Conservation (phyloP, 2,329 filamentous ascomycete genomes). For the Penicillium sp. region DNA sequence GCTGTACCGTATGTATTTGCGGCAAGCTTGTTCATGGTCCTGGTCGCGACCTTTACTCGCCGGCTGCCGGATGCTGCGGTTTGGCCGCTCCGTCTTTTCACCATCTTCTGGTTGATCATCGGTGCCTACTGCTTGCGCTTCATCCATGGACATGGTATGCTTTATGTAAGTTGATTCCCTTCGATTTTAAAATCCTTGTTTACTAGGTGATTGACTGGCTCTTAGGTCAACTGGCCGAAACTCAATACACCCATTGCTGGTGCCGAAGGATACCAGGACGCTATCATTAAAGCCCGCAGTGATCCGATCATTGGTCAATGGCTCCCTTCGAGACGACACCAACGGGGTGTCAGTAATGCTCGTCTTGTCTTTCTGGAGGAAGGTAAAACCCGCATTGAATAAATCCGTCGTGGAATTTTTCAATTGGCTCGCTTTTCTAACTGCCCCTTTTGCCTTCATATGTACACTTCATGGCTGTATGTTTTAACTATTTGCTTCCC, state of each 20-base stretch:
- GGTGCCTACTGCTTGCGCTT: slow-evolving; percentile 74
- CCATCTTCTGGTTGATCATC: slow-evolving; percentile 73
- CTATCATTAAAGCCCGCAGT: slow-evolving; percentile 77
- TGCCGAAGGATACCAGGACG: slow-evolving; percentile 83
- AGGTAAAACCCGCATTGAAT: slow-evolving; percentile 96
- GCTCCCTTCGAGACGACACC: slow-evolving; percentile 63
- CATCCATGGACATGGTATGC: slow-evolving; percentile 79
- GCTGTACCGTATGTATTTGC: slow-evolving; percentile 88
- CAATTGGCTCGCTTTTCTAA: neutral
- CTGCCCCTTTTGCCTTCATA: slow-evolving; percentile 5
- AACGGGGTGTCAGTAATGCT: slow-evolving; percentile 79
- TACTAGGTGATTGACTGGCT: slow-evolving; percentile 2
- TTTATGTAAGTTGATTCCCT: slow-evolving; percentile 72
- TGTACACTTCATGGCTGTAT: slow-evolving; percentile 21
- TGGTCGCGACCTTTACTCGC: slow-evolving; percentile 72
- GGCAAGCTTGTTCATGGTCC: slow-evolving; percentile 79
- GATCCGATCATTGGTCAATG: slow-evolving; percentile 78
- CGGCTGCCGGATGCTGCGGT: slow-evolving; percentile 70
- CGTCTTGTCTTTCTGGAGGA: slow-evolving; percentile 86
- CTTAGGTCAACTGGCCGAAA: slow-evolving; percentile 95
- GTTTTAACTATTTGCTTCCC: slow-evolving; percentile 15
- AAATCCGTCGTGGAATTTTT: slow-evolving; percentile 7
- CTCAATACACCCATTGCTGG: slow-evolving; percentile 86
- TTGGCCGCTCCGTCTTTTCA: slow-evolving; percentile 80
- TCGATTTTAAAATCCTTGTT: neutral